Evolutionary conservation across 352 stramenopile species (phyloP).

Genomic region (Stephanocyclus meneghinianus): DNA sequence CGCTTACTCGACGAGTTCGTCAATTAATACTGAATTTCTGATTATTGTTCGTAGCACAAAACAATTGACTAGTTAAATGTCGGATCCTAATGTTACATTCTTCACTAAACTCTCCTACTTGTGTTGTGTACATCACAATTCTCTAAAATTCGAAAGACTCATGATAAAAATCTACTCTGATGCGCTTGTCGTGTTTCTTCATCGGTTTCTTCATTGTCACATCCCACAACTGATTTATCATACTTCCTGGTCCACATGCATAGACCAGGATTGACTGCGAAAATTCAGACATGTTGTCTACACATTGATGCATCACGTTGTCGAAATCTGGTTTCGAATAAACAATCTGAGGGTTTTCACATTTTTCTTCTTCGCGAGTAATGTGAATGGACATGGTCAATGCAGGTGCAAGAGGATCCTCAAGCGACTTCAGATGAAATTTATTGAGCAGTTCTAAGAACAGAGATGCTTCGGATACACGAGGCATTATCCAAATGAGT

Average conservation of each 20-base stretch:
- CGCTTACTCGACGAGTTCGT: neutral
- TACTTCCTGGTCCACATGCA: slow-evolving; percentile 34
- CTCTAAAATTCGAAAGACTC: slow-evolving; percentile 30
- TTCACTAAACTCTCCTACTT: neutral
- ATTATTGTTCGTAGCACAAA: neutral
- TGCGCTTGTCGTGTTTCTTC: slow-evolving; percentile 33
- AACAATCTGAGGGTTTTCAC: neutral
- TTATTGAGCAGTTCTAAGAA: slow-evolving; percentile 30
- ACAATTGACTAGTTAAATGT: neutral
- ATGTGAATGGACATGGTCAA: slow-evolving; percentile 37
- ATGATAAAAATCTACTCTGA: slow-evolving; percentile 47
- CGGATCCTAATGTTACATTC: neutral
- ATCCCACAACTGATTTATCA: slow-evolving; percentile 48
- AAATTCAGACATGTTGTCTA: slow-evolving; percentile 10
- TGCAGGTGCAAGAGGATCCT: slow-evolving; percentile 15
- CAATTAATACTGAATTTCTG: neutral
- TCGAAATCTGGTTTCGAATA: slow-evolving; percentile 29
- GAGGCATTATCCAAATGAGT: slow-evolving; percentile 41
- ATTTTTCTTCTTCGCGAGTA: slow-evolving; percentile 13
- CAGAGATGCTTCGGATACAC: slow-evolving; percentile 28
- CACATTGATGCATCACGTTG: slow-evolving; percentile 15
- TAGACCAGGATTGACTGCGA: slow-evolving; percentile 38
- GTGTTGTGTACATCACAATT: neutral
- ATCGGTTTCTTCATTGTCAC: slow-evolving; percentile 15
- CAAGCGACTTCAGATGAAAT: slow-evolving; percentile 16